Evolutionary conservation across 371 early-diverging fungal species (phyloP).

Genomic region (Thermomucor indicae-seudaticae): DNA sequence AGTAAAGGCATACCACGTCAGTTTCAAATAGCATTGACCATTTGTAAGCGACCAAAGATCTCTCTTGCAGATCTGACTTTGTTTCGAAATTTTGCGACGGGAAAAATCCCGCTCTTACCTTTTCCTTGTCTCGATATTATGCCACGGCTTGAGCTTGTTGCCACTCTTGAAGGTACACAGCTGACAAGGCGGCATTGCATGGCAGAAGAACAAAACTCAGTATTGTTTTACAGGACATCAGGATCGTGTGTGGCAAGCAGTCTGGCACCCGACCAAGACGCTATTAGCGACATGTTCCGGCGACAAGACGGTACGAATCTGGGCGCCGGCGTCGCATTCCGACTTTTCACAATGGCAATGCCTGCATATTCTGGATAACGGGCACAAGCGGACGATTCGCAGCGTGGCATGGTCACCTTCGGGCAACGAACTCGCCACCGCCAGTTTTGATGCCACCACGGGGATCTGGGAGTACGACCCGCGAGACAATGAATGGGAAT

Average conservation of each 20-base stretch:
- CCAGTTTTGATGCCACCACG: conserved; percentile 91
- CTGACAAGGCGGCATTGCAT: not conserved
- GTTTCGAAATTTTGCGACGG: too few relatives aligned
- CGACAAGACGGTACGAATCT: conserved; percentile 85
- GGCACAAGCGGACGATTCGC: conserved; percentile 90
- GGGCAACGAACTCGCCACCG: conserved; percentile 78
- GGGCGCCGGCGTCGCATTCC: conserved; percentile 54
- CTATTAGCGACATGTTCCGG: conserved; percentile 81
- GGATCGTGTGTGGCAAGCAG: conserved; percentile 89
- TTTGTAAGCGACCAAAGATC: too few relatives aligned
- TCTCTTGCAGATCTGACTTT: not conserved
- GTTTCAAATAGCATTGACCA: too few relatives aligned
- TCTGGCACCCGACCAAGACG: conserved; percentile 81
- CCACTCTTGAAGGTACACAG: conserved; percentile 33
- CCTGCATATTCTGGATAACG: conserved; percentile 76
- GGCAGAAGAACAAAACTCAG: not conserved
- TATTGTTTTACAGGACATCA: conserved; percentile 63
- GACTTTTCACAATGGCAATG: conserved; percentile 64
- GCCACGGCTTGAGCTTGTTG: conserved; percentile 40
- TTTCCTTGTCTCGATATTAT: conserved; percentile 10
- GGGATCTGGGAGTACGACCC: conserved; percentile 82
- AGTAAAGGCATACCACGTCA: too few relatives aligned
- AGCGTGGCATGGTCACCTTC: conserved; percentile 82
- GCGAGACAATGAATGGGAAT: conserved; percentile 70
- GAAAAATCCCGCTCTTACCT: not conserved